Evolutionary conservation across 192 early-diverging fungal genomes (phyloP).

Genomic region (Linnemannia hyalina): DNA sequence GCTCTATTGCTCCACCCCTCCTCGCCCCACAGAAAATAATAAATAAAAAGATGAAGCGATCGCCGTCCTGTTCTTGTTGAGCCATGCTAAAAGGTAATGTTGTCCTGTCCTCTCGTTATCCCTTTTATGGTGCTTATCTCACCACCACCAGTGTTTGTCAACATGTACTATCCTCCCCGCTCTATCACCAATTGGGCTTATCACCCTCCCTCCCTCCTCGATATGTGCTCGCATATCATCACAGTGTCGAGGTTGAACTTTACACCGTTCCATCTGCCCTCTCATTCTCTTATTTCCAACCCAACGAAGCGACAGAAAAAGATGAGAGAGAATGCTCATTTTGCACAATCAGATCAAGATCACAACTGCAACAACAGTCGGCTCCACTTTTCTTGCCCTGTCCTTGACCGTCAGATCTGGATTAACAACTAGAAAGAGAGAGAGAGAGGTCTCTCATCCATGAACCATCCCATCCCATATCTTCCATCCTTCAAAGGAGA

Average conservation of each 20-base stretch:
- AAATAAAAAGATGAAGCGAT: slow-evolving; percentile 2
- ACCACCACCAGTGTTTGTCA: not conserved
- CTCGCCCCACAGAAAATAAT: slow-evolving; percentile 20
- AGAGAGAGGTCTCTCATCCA: not conserved
- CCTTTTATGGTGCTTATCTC: slow-evolving; percentile 3
- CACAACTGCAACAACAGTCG: not conserved
- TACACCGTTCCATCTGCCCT: not conserved
- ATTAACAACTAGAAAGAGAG: not conserved
- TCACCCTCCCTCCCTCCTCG: not conserved
- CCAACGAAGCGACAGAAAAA: not conserved
- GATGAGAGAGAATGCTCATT: not conserved
- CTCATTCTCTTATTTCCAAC: not conserved
- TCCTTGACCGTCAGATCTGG: not conserved
- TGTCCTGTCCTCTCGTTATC: not conserved
- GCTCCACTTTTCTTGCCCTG: not conserved
- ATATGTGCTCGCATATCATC: not conserved
- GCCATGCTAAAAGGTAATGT: not conserved
- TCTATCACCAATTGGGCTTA: not conserved
- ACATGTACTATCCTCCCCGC: not conserved
- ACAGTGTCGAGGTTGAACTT: not conserved
- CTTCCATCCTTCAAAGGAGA: not conserved
- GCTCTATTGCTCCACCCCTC: not conserved
- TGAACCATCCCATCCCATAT: not conserved
- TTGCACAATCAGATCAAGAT: not conserved
- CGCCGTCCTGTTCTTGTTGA: not conserved